phyloP scores from a whole-genome alignment of 23 red algal genomes.

The Chondrus crispus region DNA sequence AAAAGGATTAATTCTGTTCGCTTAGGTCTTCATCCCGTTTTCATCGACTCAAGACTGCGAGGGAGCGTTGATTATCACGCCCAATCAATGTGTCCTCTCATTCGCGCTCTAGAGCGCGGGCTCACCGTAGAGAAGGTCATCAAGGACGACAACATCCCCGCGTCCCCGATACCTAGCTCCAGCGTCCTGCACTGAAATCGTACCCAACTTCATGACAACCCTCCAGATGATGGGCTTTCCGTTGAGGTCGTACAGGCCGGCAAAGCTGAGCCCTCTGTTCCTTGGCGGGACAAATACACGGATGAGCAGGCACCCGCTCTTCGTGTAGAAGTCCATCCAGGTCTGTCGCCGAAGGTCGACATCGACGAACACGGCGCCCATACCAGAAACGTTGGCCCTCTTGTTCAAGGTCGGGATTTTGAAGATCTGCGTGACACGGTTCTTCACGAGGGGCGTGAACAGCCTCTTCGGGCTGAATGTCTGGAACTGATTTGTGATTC shows the following conservation, averaged over 20 bases:
- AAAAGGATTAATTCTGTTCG: no score
- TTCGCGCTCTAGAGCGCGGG: no score
- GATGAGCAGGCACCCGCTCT: neutral
- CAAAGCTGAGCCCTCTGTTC: conserved; percentile 28
- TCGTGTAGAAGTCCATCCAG: neutral
- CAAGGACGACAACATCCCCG: conserved; percentile 38
- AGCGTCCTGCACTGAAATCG: neutral
- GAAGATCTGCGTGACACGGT: neutral
- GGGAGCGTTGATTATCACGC: no score
- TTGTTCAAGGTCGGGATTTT: neutral
- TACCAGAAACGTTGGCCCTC: neutral
- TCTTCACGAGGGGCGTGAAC: conserved; percentile 2
- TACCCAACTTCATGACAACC: neutral
- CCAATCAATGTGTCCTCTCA: no score
- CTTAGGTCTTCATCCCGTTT: no score
- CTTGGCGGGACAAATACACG: neutral
- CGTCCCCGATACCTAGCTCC: neutral
- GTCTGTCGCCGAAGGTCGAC: conserved; percentile 13
- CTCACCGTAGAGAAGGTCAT: conserved; percentile 62
- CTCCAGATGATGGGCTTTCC: conserved; percentile 2
- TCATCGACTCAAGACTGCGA: no score
- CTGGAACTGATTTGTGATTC: neutral
- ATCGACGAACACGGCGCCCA: conserved; percentile 21
- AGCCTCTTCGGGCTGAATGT: conserved; percentile 14
- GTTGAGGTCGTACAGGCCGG: neutral